These are phyloP conservation scores for Fusarium illudens DNA, from an alignment of 2,329 filamentous ascomycete species.

Conservation along the genomic window DNA sequence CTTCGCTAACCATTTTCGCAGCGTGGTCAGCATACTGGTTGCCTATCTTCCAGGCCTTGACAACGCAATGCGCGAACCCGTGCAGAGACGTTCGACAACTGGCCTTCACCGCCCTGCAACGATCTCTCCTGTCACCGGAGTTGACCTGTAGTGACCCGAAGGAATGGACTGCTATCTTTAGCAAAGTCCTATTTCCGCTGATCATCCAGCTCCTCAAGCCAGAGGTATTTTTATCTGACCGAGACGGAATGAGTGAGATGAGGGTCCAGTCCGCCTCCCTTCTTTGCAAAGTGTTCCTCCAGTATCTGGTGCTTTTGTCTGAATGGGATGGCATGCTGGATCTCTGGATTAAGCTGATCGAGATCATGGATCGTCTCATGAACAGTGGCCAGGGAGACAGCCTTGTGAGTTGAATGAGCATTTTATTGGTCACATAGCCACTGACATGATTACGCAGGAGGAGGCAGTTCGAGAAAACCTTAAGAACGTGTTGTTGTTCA, in stretches of 20 bases:
- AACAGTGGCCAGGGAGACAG: constrained; percentile 93
- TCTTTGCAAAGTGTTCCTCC: constrained; percentile 93
- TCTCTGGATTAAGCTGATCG: constrained; percentile 90
- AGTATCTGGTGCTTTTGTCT: constrained; percentile 86
- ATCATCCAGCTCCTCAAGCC: constrained; percentile 89
- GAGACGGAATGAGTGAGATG: constrained; percentile 93
- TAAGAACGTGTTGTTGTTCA: constrained; percentile 95
- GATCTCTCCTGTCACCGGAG: constrained; percentile 84
- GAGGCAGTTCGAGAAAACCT: constrained; percentile 95
- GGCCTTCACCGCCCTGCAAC: constrained; percentile 85
- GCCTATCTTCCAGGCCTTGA: constrained; percentile 89
- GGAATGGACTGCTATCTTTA: constrained; percentile 95
- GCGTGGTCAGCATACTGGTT: constrained; percentile 99
- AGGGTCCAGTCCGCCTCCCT: constrained; percentile 90
- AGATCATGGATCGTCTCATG: constrained; percentile 95
- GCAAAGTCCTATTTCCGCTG: constrained; percentile 90
- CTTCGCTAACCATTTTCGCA: constrained; percentile 46
- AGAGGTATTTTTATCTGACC: constrained; percentile 91
- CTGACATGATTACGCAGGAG: constrained; percentile 64
- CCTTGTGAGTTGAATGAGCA: constrained; percentile 66
- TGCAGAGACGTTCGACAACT: constrained; percentile 92
- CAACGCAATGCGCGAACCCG: constrained; percentile 90
- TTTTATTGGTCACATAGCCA: neutral
- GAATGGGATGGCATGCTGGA: constrained; percentile 90
- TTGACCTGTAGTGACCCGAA: constrained; percentile 84